phyloP scores from a whole-genome alignment of 345 rosid genomes.

The Sonneratia alba region DNA sequence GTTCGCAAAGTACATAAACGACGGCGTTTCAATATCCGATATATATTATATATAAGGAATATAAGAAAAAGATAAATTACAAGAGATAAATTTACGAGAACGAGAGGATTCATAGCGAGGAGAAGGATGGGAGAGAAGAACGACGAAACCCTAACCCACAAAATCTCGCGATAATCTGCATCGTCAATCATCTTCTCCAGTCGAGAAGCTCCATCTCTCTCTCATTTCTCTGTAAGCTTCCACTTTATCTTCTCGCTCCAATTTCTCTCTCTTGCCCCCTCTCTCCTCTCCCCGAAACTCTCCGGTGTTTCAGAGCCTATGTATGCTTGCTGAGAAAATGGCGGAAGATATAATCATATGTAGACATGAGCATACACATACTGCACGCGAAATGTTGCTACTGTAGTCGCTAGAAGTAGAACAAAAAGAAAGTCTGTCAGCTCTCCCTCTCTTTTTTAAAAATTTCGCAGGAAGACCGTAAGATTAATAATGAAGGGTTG shows the following conservation, averaged over 20 bases:
- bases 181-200: constrained; percentile 9
- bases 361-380: no score
- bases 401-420: no score
- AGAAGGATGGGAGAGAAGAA: background rate
- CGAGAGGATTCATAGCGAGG: constrained; percentile 13
- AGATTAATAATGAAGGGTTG: no score
- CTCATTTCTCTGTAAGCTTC: constrained; percentile 28
- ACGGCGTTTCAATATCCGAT: background rate
- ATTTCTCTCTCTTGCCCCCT: constrained; percentile 27
- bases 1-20: background rate
- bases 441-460: no score
- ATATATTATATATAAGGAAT: background rate
- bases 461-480: no score
- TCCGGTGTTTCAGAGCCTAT: no score
- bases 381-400: no score
- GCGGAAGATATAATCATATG: background rate
- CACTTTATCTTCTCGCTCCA: constrained; percentile 27
- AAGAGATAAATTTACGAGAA: no score
- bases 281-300: no score
- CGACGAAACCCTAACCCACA: constrained; percentile 6
- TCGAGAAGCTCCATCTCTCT: constrained; percentile 9
- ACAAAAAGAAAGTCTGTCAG: no score
- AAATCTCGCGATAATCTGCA: constrained; percentile 12
- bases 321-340: background rate
- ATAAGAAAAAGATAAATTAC: background rate